Percentiles rank a stretch among this genome's conserved stretches.
Evolutionary conservation across 495 filamentous ascomycete genomes (phyloP).

Genomic region (Paragyromitra xinjiangensis): DNA sequence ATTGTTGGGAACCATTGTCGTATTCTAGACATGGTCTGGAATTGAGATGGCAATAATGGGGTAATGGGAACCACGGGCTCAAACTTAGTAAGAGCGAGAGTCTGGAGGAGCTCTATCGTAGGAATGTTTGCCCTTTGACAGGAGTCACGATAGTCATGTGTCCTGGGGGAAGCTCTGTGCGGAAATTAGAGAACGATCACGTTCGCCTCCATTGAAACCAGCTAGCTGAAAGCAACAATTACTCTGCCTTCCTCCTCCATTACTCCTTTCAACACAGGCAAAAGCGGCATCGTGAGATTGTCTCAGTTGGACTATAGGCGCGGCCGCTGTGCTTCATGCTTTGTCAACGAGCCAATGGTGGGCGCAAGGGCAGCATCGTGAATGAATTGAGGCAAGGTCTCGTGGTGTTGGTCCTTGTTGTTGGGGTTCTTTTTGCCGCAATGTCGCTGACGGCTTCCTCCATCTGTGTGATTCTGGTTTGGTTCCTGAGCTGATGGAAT

Average conservation of each 20-base stretch:
- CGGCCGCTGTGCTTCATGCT: slow-evolving; percentile 33
- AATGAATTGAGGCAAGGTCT: slow-evolving; percentile 41
- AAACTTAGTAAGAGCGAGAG: slow-evolving; percentile 24
- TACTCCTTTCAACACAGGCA: slow-evolving; percentile 24
- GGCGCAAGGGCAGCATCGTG: slow-evolving; percentile 35
- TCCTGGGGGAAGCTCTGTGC: slow-evolving; percentile 43
- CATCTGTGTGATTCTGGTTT: slow-evolving; percentile 31
- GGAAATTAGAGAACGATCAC: slow-evolving; percentile 54
- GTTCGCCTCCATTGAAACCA: slow-evolving; percentile 33
- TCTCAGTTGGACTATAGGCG: slow-evolving; percentile 40
- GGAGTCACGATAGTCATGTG: slow-evolving; percentile 44
- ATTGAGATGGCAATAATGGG: neutral
- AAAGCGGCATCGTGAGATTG: slow-evolving; percentile 55
- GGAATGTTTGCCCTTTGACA: slow-evolving; percentile 22
- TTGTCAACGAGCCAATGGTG: slow-evolving; percentile 48
- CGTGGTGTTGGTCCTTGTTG: slow-evolving; percentile 43
- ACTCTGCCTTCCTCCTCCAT: slow-evolving; percentile 22
- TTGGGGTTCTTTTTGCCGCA: slow-evolving; percentile 35
- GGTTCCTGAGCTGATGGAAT: slow-evolving; percentile 51
- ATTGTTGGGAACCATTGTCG: slow-evolving; percentile 30
- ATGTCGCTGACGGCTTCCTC: slow-evolving; percentile 20
- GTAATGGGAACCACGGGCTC: slow-evolving; percentile 19
- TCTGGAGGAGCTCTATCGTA: slow-evolving; percentile 32
- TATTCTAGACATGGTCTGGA: slow-evolving; percentile 24
- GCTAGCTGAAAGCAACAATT: slow-evolving; percentile 42